Evolutionary conservation across 2,329 filamentous ascomycete species (phyloP), one percentile per base, ranked within the genome.

Genomic region (Taxawa tesnikishii): DNA sequence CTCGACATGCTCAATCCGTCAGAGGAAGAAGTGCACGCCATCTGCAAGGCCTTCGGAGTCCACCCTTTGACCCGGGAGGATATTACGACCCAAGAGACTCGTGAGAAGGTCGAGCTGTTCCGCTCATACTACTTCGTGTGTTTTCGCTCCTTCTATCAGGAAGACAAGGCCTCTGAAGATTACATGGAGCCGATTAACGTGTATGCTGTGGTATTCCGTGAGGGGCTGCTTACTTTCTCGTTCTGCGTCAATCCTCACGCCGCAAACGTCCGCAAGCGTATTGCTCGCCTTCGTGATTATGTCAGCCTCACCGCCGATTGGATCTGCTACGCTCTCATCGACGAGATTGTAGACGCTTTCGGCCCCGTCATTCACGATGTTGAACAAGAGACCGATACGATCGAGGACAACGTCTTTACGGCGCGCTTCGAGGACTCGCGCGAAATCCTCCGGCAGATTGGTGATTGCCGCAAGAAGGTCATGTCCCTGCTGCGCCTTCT

Each of bases 281-380:
- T 98, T 48, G 79, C 83, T 15, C 81, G 84, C 45, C 68, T 98
- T 34, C 88, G 93, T 50, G 90, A 98, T 51, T 96, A 94, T 50
- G 82, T 96, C 47, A 79, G 87, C 39, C 69, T 98, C 24, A 93
- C 84, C 52, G 87, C 85, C 45, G 90, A 98, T 59, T 98, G 92
- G 88, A 92, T 96, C 46, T 98, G 90, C 65, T 98, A 98, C 53
- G 90, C 90, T 26, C 70, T 98, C 50, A 96, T 98, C 53, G 90
- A 98, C 56, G 84, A 98, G 52, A 98, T 98, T 50, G 90, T 96
- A 38, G 90, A 98, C 61, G 83, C 76, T 14, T 98, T 96, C 49
- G 87, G 82, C 1, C 88, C 88, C 10, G 77, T 85, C 17, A 93
- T 98, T 42, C 77, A 75, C 35, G 79, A 83, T 33, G 79, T 94